These are phyloP conservation scores for Porodaedalea pini DNA, from an alignment of 1,284 basidiomycete genomes.

Conservation along the genomic window DNA sequence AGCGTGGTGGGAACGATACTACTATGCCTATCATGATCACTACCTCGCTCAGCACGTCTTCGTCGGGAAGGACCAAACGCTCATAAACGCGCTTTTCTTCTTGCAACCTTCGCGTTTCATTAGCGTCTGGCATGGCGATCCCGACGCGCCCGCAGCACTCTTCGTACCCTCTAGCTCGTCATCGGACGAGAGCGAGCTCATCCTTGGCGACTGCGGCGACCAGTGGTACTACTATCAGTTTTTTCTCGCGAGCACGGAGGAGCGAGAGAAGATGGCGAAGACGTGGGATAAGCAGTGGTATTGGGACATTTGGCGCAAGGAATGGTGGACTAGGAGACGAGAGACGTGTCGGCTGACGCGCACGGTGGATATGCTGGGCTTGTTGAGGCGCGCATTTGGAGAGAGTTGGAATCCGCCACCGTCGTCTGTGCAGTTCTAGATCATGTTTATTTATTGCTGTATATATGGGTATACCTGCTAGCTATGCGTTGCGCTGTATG, in stretches of 20 bases:
- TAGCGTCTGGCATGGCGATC: slow-evolving; percentile 33
- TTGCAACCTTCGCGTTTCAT: slow-evolving; percentile 45
- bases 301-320: slow-evolving; percentile 14
- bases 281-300: too few species aligned
- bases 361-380: slow-evolving; percentile 8
- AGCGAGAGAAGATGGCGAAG: slow-evolving; percentile 32
- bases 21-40: slow-evolving; percentile 47
- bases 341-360: slow-evolving; percentile 17
- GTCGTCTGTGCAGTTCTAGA: slow-evolving; percentile 12
- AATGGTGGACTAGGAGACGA: slow-evolving; percentile 12
- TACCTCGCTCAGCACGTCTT: slow-evolving; percentile 43
- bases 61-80: slow-evolving; percentile 53
- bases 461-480: too few species aligned
- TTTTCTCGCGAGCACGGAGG: slow-evolving; percentile 36
- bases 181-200: slow-evolving; percentile 25
- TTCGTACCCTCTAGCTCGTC: slow-evolving; percentile 11
- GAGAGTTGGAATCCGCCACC: slow-evolving; percentile 16
- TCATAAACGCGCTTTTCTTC: slow-evolving; percentile 46
- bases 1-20: slow-evolving; percentile 40
- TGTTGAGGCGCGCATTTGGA: slow-evolving; percentile 13
- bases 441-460: background rate
- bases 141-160: slow-evolving; percentile 18
- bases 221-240: slow-evolving; percentile 51
- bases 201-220: slow-evolving; percentile 37
- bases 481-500: too few species aligned